Base-by-base conservation (phyloP, 2,329 filamentous ascomycete species). In the Fusarium sp. region DNA sequence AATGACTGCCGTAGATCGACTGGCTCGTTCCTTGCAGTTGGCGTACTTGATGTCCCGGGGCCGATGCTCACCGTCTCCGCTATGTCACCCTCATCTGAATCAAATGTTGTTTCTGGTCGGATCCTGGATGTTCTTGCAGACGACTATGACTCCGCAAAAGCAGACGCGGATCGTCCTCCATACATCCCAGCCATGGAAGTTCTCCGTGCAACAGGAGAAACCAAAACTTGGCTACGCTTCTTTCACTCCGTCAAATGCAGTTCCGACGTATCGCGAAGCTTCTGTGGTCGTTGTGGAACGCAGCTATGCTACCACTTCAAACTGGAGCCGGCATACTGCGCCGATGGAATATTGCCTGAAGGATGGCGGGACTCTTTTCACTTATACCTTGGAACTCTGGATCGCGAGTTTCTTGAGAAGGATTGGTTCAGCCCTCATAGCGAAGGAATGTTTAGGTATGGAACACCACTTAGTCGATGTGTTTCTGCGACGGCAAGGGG, bases 281-380 rank as follows among this genome's bases (percentile, higher is more conserved):
- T 80, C 54, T 80, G 79, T 26, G 72, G 72, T 1, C 77, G 78
- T 14, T 80, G 77, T 52, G 77, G 78, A 6, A 66, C 77, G 1
- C 69, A 63, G 9, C 14, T 78, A 1, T 66, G 63, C 45, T 79
- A 54, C 54, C 75, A 78, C 13, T 69, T 77, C 28, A 68, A 65
- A 38, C 70, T 78, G 0, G 20, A 39, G 14, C 56, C 73, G 0
- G 67, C 67, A 36, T 76, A 47, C 13, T 73, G 73, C 28, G 49
- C 64, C 13, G 67, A 49, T 20, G 76, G 60, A 2, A 67, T 71
- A n/a, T 9, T 77, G 2, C 75, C 77, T 3, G 62, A 71, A 0
- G 70, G 52, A 2, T 75, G 63, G 42, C 41, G 59, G 3, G 72
- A 78, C 20, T 26, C 70, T 3, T 73, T 79, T 17, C 75, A 79